Percentiles rank a stretch among this genome's conserved stretches.
Conservation (phyloP, 2,329 filamentous ascomycete species). For the Cladosporium sp. region DNA sequence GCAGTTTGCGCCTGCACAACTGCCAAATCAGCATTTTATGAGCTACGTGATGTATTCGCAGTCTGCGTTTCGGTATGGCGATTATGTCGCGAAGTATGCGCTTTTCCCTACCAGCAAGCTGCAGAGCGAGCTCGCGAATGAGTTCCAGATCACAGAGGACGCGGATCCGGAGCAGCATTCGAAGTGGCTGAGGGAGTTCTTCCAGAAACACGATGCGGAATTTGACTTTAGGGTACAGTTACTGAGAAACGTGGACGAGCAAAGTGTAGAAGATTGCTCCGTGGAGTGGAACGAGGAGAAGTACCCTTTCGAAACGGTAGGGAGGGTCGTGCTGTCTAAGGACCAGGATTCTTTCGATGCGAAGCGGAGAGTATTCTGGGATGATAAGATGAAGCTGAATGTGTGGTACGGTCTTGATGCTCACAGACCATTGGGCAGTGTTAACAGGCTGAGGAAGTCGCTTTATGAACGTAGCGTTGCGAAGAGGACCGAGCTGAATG, state of each 20-base stretch:
- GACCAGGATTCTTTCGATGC: slow-evolving; percentile 25
- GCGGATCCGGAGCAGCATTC: slow-evolving; percentile 23
- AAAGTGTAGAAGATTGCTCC: slow-evolving; percentile 29
- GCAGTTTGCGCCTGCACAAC: slow-evolving; percentile 26
- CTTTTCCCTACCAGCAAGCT: slow-evolving; percentile 24
- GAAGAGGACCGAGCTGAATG: slow-evolving; percentile 26
- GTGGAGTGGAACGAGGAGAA: slow-evolving; percentile 31
- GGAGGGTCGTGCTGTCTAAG: slow-evolving; percentile 24
- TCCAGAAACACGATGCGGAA: slow-evolving; percentile 21
- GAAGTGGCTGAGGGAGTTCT: slow-evolving; percentile 28
- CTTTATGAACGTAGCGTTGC: slow-evolving; percentile 28
- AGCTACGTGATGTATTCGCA: slow-evolving; percentile 30
- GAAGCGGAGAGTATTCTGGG: slow-evolving; percentile 27
- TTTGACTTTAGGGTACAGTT: slow-evolving; percentile 33
- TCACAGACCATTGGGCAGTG: slow-evolving; percentile 27
- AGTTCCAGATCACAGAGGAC: slow-evolving; percentile 15
- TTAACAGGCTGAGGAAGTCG: slow-evolving; percentile 27
- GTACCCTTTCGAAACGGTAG: slow-evolving; percentile 30
- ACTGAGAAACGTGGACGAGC: slow-evolving; percentile 26
- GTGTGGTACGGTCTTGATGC: slow-evolving; percentile 26
- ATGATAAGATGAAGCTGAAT: slow-evolving; percentile 29
- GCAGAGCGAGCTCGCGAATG: slow-evolving; percentile 20
- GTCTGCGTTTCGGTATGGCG: slow-evolving; percentile 29
- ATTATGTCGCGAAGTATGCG: slow-evolving; percentile 29
- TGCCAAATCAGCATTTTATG: slow-evolving; percentile 37